Conservation (phyloP, 2,329 filamentous ascomycete genomes). For the Boeremia exigua region DNA sequence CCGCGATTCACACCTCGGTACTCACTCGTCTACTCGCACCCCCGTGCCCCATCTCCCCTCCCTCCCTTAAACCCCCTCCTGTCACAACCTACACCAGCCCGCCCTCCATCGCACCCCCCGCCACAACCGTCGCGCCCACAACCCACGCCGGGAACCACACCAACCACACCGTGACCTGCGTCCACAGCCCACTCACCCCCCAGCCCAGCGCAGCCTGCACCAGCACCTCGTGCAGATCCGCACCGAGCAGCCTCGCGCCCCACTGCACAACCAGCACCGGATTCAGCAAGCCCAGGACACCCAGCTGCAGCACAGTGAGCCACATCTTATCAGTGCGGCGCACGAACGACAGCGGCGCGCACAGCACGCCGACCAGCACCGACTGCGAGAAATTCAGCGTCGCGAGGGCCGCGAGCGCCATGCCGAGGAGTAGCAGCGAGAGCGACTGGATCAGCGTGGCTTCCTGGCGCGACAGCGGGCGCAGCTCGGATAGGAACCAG, state of each 20-base stretch:
- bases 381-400: constrained; percentile 95
- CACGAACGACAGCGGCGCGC: constrained; percentile 80
- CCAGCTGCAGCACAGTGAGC: constrained; percentile 19
- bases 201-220: constrained; percentile 82
- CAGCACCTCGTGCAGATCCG: constrained; percentile 63
- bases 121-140: constrained; percentile 55
- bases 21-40: no score
- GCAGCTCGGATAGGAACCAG: constrained; percentile 43
- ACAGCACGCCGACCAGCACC: constrained; percentile 80
- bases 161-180: constrained; percentile 87
- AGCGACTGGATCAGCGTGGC: constrained; percentile 84
- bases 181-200: constrained; percentile 89
- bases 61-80: no score
- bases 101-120: constrained; percentile 26
- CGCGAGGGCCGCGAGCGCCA: constrained; percentile 89
- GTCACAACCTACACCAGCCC: not conserved
- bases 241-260: constrained; percentile 31
- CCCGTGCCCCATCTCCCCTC: no score
- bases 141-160: constrained; percentile 96
- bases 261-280: constrained; percentile 41
- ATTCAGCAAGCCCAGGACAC: constrained; percentile 38
- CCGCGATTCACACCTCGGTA: no score
- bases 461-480: constrained; percentile 68
- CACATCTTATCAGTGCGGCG: constrained; percentile 32
- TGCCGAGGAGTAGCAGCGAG: constrained; percentile 88